These are phyloP conservation scores for Yamadazyma ubonensis DNA, from an alignment of 805 yeast genomes.

Conservation along the genomic window DNA sequence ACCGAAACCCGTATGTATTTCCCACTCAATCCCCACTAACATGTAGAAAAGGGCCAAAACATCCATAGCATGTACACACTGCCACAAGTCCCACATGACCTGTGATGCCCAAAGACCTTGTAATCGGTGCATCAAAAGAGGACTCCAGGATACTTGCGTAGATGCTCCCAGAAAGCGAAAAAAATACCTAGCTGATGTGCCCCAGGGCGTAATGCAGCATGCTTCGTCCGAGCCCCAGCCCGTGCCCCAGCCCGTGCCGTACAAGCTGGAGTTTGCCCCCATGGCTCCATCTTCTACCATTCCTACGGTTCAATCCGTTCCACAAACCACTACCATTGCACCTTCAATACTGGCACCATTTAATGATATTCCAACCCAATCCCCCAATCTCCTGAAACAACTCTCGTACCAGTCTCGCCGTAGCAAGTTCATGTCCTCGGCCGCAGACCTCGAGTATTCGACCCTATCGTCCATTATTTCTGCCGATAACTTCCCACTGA, in stretches of 20 bases:
- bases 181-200: conserved; percentile 72
- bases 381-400: too few relatives aligned
- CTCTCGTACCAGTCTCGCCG: not conserved
- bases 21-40: conserved; percentile 7
- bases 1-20: conserved; percentile 6
- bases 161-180: conserved; percentile 89
- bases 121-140: conserved; percentile 68
- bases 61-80: conserved; percentile 84
- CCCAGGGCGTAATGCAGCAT: conserved; percentile 17
- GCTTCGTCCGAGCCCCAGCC: not conserved
- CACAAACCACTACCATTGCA: not conserved
- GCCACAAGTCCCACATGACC: conserved; percentile 88
- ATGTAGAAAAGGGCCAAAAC: conserved; percentile 60
- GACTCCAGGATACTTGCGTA: conserved; percentile 65
- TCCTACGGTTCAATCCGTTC: not conserved
- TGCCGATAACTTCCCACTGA: conserved; percentile 31
- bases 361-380: not conserved
- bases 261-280: not conserved
- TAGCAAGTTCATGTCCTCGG: conserved; percentile 57
- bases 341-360: not conserved
- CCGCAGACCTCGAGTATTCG: conserved; percentile 73
- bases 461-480: conserved; percentile 64
- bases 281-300: not conserved
- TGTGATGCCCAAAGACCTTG: conserved; percentile 89
- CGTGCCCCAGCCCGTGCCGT: too few relatives aligned